These are phyloP conservation scores for Eucalyptus tenuipes DNA, from an alignment of 345 rosid species.

Conservation along the genomic window DNA sequence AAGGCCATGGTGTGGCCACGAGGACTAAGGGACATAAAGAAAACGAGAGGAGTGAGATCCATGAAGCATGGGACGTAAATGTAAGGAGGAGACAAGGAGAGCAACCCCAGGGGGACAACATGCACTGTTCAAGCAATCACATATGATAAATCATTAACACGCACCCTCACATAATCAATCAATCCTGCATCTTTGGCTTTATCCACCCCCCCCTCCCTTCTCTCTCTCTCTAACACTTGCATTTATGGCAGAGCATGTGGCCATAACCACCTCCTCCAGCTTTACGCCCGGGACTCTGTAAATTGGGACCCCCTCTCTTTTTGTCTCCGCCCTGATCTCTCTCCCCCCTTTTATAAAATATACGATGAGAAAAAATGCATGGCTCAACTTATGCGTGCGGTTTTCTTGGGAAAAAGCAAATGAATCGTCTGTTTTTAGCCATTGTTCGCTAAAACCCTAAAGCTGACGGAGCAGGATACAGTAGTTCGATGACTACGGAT, in stretches of 20 bases:
- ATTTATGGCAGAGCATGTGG: conserved; percentile 40
- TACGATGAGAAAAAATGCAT: neutral
- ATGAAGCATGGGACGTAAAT: neutral
- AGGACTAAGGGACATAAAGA: neutral
- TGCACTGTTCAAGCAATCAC: conserved; percentile 17
- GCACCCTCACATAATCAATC: neutral
- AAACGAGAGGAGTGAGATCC: conserved; percentile 14
- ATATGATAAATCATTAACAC: neutral
- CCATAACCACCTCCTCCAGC: conserved; percentile 16
- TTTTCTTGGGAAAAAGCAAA: neutral
- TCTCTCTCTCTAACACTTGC: neutral
- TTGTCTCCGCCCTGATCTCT: neutral
- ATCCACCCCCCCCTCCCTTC: fast-evolving
- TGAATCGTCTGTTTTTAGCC: neutral
- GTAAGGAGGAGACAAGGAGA: conserved; percentile 24
- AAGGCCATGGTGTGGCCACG: neutral
- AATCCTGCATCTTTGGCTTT: neutral
- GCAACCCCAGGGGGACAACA: conserved; percentile 26
- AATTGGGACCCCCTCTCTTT: neutral
- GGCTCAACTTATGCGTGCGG: neutral
- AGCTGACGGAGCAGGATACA: neutral
- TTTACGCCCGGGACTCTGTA: neutral
- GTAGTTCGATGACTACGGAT: neutral
- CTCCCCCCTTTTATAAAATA: neutral
- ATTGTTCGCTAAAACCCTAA: neutral